Conservation (phyloP, 1,284 basidiomycete genomes). For the Vanrija sp. region DNA sequence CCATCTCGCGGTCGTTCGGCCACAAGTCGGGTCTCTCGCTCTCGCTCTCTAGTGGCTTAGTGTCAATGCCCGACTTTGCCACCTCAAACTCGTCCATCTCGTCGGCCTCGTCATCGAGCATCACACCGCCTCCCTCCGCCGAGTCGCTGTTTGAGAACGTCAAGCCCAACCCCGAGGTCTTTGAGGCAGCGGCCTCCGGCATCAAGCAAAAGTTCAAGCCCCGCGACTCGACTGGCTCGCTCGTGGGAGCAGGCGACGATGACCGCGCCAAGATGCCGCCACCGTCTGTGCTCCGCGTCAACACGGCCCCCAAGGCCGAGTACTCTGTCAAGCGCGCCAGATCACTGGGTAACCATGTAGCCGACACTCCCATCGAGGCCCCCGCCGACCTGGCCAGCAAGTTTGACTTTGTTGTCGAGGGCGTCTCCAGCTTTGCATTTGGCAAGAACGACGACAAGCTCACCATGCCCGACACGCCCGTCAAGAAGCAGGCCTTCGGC, state of each 20-base stretch:
- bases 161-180: slow-evolving; percentile 49
- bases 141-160: slow-evolving; percentile 46
- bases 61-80: slow-evolving; percentile 32
- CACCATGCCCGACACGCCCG: slow-evolving; percentile 49
- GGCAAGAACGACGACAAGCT: slow-evolving; percentile 32
- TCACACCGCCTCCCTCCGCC: slow-evolving; percentile 35
- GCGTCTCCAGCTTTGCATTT: slow-evolving; percentile 26
- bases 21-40: slow-evolving; percentile 47
- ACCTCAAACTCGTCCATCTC: slow-evolving; percentile 44
- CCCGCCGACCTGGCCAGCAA: slow-evolving; percentile 19
- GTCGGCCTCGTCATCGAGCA: slow-evolving; percentile 23
- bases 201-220: slow-evolving; percentile 48
- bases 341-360: slow-evolving; percentile 10
- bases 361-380: slow-evolving; percentile 27
- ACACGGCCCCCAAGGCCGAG: slow-evolving; percentile 4
- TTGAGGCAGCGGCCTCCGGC: slow-evolving; percentile 34
- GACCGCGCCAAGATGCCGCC: slow-evolving; percentile 12
- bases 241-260: slow-evolving; percentile 14
- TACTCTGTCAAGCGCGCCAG: slow-evolving; percentile 14
- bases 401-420: slow-evolving; percentile 45
- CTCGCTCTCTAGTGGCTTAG: slow-evolving; percentile 22
- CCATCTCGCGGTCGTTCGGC: slow-evolving; percentile 46
- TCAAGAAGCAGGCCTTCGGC: slow-evolving; percentile 45
- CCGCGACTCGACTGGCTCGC: slow-evolving; percentile 41
- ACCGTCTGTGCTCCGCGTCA: slow-evolving; percentile 17